phyloP scores from a whole-genome alignment of 2,329 filamentous ascomycete genomes.

The Cercospora brassicicola region DNA sequence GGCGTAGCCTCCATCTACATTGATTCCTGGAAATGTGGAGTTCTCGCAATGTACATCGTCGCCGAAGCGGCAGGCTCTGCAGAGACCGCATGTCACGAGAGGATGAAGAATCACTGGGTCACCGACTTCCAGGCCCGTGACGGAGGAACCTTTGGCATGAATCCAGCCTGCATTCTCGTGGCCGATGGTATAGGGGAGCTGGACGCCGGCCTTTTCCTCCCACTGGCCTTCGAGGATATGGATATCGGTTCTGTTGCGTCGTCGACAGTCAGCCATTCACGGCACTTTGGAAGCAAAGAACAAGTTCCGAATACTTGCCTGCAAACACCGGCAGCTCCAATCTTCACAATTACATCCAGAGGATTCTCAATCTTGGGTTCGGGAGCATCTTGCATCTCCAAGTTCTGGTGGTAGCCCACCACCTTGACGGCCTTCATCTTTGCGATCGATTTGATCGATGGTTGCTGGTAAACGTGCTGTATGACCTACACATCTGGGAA shows the following conservation, averaged over 20 bases:
- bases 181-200: conserved; percentile 32
- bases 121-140: conserved; percentile 25
- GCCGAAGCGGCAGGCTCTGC: conserved; percentile 31
- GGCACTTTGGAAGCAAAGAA: neutral
- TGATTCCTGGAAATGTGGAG: conserved; percentile 31
- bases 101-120: conserved; percentile 33
- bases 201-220: conserved; percentile 30
- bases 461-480: neutral
- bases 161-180: conserved; percentile 34
- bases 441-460: neutral
- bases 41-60: conserved; percentile 34
- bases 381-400: conserved; percentile 29
- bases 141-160: conserved; percentile 27
- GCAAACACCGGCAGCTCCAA: conserved; percentile 33
- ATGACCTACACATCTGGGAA: neutral
- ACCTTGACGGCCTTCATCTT: conserved; percentile 30
- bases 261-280: neutral
- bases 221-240: conserved; percentile 34
- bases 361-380: conserved; percentile 27
- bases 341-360: conserved; percentile 34
- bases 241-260: conserved; percentile 28
- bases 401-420: conserved; percentile 31
- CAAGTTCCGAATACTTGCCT: conserved; percentile 1
- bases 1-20: conserved; percentile 31
- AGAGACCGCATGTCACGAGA: conserved; percentile 31